These are phyloP conservation scores for Trichocladium antarcticum DNA, from an alignment of 495 filamentous ascomycete genomes.

Conservation along the genomic window DNA sequence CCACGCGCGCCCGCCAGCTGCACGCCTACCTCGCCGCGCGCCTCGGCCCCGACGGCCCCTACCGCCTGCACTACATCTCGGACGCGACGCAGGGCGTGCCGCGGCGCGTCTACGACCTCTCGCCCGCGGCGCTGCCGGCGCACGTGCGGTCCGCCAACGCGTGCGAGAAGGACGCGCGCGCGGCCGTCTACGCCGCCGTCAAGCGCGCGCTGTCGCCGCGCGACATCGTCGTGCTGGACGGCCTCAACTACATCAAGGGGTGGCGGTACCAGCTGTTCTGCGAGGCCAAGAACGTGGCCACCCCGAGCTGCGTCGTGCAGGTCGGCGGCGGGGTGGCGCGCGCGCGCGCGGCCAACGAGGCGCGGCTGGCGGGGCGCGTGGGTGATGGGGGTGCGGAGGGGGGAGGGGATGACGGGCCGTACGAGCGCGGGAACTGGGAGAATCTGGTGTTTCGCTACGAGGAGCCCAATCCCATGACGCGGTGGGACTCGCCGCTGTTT, in stretches of 20 bases:
- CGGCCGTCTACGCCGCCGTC: conserved; percentile 69
- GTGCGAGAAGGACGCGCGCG: conserved; percentile 87
- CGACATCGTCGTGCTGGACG: conserved; percentile 80
- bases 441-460: conserved; percentile 93
- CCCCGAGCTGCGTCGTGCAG: conserved; percentile 76
- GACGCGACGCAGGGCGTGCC: conserved; percentile 53
- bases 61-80: conserved; percentile 56
- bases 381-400: conserved; percentile 2
- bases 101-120: conserved; percentile 52
- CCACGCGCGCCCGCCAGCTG: conserved; percentile 72
- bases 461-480: conserved; percentile 86
- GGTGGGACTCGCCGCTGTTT: conserved; percentile 93
- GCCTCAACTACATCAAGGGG: conserved; percentile 95
- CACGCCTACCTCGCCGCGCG: conserved; percentile 49
- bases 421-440: conserved; percentile 62
- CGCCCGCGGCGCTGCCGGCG: conserved; percentile 33
- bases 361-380: conserved; percentile 23
- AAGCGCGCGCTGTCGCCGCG: conserved; percentile 69
- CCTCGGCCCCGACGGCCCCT: conserved; percentile 35
- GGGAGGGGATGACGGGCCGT: conserved; percentile 39
- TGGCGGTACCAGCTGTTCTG: conserved; percentile 94
- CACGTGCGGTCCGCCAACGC: conserved; percentile 44
- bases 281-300: conserved; percentile 78
- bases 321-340: conserved; percentile 64
- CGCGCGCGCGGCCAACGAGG: conserved; percentile 52